A percentile compares a stretch with the other conserved stretches of the same genome.
phyloP scores from a whole-genome alignment of 2,329 filamentous ascomycete species.

The Cladosporium sp. region DNA sequence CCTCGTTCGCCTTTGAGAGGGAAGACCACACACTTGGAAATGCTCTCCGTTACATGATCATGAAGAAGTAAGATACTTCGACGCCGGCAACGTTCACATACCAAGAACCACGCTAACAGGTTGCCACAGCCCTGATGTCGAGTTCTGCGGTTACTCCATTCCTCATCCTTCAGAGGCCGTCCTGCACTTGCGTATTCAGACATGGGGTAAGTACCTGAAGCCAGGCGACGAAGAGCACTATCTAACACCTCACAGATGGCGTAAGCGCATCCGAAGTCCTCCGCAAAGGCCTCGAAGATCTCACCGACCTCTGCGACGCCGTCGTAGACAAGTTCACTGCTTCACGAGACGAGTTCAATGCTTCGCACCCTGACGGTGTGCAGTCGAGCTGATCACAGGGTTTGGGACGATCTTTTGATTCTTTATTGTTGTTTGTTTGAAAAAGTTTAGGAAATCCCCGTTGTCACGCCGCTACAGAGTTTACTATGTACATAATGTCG shows the following conservation, averaged over 20 bases:
- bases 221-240: slow-evolving; percentile 34
- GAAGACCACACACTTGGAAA: slow-evolving; percentile 97
- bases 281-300: slow-evolving; percentile 83
- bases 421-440: not conserved
- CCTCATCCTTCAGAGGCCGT: slow-evolving; percentile 93
- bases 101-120: slow-evolving; percentile 5
- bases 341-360: slow-evolving; percentile 63
- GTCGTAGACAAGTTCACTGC: slow-evolving; percentile 84
- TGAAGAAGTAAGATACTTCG: slow-evolving; percentile 78
- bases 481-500: slow-evolving; percentile 20
- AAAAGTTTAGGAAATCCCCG: slow-evolving; percentile 8
- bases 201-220: slow-evolving; percentile 68
- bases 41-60: slow-evolving; percentile 89
- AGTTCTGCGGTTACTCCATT: slow-evolving; percentile 98
- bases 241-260: slow-evolving; percentile 56
- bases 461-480: slow-evolving; percentile 17
- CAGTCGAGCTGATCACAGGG: slow-evolving; percentile 5
- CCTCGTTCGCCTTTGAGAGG: slow-evolving; percentile 89
- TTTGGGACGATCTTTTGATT: not conserved
- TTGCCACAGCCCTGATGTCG: slow-evolving; percentile 75
- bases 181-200: slow-evolving; percentile 98
- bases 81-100: not conserved
- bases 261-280: slow-evolving; percentile 81
- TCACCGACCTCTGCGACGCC: slow-evolving; percentile 90
- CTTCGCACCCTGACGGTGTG: slow-evolving; percentile 32